Base-by-base conservation (phyloP, 2,329 filamentous ascomycete genomes). In the Paramyrothecium roridum region DNA sequence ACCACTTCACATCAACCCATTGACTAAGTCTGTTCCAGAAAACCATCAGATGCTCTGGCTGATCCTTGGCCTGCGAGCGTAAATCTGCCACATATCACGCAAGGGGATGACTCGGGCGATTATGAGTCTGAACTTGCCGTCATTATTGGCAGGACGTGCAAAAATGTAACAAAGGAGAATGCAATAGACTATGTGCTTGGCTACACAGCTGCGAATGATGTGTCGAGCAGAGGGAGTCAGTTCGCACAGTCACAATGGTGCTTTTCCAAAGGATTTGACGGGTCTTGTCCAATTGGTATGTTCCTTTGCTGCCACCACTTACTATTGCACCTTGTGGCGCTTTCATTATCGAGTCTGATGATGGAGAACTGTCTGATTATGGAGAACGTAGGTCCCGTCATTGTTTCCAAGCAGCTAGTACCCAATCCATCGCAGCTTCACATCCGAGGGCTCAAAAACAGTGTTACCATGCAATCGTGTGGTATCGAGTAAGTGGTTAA, bases 201-300 rank as follows among this genome's bases (percentile, higher is more conserved):
- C 30, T 88, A 88, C 66, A 85, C 83, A 1, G 78, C 79, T 20
- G 78, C 79, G 62, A 88, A 88, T 69, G 85, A 88, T 64, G 79
- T 88, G 8, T 86, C 83, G 3, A 65, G 64, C 20, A 63, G 64
- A n/a, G 64, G 60, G 17, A 61, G 63, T 12, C 64, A 66, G 49
- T 53, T 66, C 8, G 65, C 62, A 55, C 63, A 65, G 53, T 66
- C 64, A 37, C 64, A 66, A 8, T 66, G 64, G 64, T 64, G 63
- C 60, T 85, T 79, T 64, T 82, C 79, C 37, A 84, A 85, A 67
- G 80, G 81, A 0, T 82, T 84, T 52, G 82, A 84, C 57, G 77
- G 77, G 11, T 73, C 77, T 1, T 83, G 80, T 55, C 82, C 82
- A 0, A 65, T 83, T 17, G 58, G 61, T 63, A 26, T 51, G 55